Evolutionary conservation across 2,329 filamentous ascomycete genomes (phyloP).

Genomic region (Epichloe sibirici): DNA sequence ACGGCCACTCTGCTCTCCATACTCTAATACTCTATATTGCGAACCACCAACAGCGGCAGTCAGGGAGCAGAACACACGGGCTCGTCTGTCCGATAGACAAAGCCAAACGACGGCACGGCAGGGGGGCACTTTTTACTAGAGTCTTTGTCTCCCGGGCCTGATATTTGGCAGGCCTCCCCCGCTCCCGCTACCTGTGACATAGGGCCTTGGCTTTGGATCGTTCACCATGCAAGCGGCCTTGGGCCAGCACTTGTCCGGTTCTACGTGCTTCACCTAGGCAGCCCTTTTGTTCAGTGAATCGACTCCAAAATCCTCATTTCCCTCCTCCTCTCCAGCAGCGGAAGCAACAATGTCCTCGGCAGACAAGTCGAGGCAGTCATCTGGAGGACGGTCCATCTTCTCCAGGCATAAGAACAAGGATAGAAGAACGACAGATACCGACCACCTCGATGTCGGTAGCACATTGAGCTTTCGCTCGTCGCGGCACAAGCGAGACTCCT

Average conservation of each 20-base stretch:
- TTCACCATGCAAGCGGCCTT: constrained; percentile 29
- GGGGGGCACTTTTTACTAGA: neutral
- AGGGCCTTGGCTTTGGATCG: constrained; percentile 6
- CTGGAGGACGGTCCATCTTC: constrained; percentile 68
- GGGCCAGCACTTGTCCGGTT: constrained; percentile 22
- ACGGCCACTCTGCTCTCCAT: neutral
- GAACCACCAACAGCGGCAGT: neutral
- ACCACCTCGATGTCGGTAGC: constrained; percentile 47
- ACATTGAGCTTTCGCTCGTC: constrained; percentile 57
- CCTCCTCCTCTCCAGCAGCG: neutral
- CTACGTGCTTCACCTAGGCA: constrained; percentile 20
- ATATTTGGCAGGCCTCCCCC: constrained; percentile 2
- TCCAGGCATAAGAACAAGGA: constrained; percentile 74
- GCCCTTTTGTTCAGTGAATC: constrained; percentile 4
- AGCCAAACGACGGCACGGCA: neutral
- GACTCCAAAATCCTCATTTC: neutral
- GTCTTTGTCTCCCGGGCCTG: neutral
- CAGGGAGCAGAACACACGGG: neutral
- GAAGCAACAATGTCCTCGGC: constrained; percentile 43
- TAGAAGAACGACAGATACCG: constrained; percentile 47
- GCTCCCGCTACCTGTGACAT: constrained; percentile 3
- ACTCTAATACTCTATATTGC: neutral
- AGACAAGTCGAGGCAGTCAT: constrained; percentile 74
- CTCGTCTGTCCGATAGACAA: neutral
- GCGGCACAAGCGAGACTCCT: constrained; percentile 63